Evolutionary conservation across 768 basidiomycete species (phyloP), one percentile per base, ranked within the genome.

Genomic region (Lactarius psammicola): DNA sequence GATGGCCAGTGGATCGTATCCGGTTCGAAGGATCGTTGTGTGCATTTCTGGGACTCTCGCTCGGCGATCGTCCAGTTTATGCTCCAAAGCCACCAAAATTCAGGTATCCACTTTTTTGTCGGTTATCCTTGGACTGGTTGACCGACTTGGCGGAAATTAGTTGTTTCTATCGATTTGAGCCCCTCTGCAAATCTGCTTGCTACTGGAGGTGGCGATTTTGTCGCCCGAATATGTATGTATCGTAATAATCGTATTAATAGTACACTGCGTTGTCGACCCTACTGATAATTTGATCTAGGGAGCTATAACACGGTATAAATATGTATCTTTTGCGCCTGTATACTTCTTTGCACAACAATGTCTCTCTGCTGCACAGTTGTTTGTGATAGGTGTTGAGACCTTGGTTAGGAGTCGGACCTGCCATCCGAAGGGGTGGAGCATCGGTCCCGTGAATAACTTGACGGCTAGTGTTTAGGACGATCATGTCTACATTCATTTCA

Each of bases 1-100:
- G 95, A 98, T 75, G 93, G 92, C 4, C 87, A 92, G 70, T 90
- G 94, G 92, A 89, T 98, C 71, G 95, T 97, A 15, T 95, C 93
- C 17, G 96, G 97, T 59, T 88, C 87, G 42, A 98, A 98, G 78
- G 97, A 99, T 75, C 89, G 97, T 15, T 90, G 94, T 0, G 95
- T 99, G 63, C 93, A 95, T 75, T 94, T 96, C 74, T 94, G 92
- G 88, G 92, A 95, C 74, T 85, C 91, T 59, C 81, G 84, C 68
- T 83, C 82, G 15, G 88, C 85, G 51, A 84, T 87, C 51, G 89
- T 94, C 71, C 95, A 98, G 75, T 89, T 92, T 72, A 94, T 96
- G 90, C 80, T 99, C 36, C 95, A 98, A 74, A 87, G 90, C 18
- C 82, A 80, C 72, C 83, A 88, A 77, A 88, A 89, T 72, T 86